A percentile compares a stretch with the other conserved stretches of the same genome.
Conservation (phyloP, 768 basidiomycete genomes). For the Dioszegia crocea region DNA sequence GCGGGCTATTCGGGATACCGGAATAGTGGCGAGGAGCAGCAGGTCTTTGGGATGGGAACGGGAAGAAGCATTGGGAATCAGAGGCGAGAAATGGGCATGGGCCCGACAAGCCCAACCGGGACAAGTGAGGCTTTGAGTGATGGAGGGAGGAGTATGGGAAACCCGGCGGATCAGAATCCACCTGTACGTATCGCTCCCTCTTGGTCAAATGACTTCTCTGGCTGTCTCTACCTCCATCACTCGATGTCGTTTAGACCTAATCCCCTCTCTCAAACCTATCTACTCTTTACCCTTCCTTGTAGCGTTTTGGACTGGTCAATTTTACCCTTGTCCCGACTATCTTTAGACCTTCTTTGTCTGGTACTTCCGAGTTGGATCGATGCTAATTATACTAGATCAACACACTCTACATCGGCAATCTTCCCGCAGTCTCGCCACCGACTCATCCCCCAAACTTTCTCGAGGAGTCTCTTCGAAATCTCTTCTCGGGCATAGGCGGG, state of each 20-base stretch:
- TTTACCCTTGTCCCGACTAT: no score
- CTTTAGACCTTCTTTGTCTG: no score
- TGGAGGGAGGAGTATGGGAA: slow-evolving; percentile 28
- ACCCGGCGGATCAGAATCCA: slow-evolving; percentile 80
- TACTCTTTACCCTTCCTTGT: no score
- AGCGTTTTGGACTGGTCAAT: no score
- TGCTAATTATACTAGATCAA: slow-evolving; percentile 63
- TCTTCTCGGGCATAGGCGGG: slow-evolving; percentile 75
- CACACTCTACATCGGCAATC: slow-evolving; percentile 97
- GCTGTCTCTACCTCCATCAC: no score
- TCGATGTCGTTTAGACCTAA: no score
- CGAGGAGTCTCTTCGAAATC: slow-evolving; percentile 76
- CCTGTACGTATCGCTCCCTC: slow-evolving; percentile 59
- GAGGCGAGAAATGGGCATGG: slow-evolving; percentile 10
- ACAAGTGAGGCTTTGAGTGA: slow-evolving; percentile 33
- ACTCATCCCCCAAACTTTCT: slow-evolving; percentile 72
- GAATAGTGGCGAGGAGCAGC: not conserved
- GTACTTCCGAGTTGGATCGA: no score
- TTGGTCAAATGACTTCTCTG: not conserved
- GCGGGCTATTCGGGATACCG: not conserved
- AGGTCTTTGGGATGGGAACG: not conserved
- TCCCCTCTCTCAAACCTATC: no score
- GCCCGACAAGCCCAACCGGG: slow-evolving; percentile 29
- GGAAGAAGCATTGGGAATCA: not conserved
- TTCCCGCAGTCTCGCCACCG: slow-evolving; percentile 70